These are phyloP conservation scores for Claviceps humidiphila DNA, from an alignment of 2,329 filamentous ascomycete species.

Conservation along the genomic window DNA sequence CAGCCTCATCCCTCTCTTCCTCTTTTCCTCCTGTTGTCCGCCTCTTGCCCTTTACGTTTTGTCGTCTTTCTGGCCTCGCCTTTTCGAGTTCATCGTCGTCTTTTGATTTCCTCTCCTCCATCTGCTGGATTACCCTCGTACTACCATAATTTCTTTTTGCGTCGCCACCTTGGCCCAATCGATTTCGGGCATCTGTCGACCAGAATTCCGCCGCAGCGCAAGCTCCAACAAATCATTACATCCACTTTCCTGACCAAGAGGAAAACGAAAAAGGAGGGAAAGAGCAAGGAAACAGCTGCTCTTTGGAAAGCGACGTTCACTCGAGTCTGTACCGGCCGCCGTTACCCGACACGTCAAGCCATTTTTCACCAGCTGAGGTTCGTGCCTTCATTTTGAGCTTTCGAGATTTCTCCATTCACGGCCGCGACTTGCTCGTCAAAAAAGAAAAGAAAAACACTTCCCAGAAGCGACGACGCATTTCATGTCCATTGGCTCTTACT, in stretches of 20 bases:
- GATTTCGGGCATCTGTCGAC: constrained; percentile 1
- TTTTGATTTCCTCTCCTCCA: constrained; percentile 4
- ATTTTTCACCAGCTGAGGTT: not conserved
- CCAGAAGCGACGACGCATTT: not conserved
- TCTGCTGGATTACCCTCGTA: not conserved
- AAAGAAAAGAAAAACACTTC: not conserved
- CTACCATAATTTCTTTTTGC: not conserved
- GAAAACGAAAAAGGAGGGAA: not conserved
- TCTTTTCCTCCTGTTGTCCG: constrained; percentile 8
- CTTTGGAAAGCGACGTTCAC: constrained; percentile 4
- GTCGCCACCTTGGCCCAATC: constrained; percentile 4
- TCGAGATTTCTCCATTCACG: constrained; percentile 17
- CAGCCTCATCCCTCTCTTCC: not conserved
- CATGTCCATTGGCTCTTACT: not conserved
- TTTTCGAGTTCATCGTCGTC: constrained; percentile 14
- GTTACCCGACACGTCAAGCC: not conserved
- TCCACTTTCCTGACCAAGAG: not conserved
- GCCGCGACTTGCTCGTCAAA: constrained; percentile 12
- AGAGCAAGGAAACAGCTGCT: not conserved
- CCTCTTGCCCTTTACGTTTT: constrained; percentile 6
- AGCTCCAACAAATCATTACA: not conserved
- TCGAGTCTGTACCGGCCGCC: not conserved
- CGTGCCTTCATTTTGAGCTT: constrained; percentile 17
- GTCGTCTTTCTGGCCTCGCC: constrained; percentile 9
- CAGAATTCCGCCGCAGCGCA: not conserved